These are phyloP conservation scores for Raddia guianensis DNA, from an alignment of 176 grass and related monocot species.

Conservation along the genomic window DNA sequence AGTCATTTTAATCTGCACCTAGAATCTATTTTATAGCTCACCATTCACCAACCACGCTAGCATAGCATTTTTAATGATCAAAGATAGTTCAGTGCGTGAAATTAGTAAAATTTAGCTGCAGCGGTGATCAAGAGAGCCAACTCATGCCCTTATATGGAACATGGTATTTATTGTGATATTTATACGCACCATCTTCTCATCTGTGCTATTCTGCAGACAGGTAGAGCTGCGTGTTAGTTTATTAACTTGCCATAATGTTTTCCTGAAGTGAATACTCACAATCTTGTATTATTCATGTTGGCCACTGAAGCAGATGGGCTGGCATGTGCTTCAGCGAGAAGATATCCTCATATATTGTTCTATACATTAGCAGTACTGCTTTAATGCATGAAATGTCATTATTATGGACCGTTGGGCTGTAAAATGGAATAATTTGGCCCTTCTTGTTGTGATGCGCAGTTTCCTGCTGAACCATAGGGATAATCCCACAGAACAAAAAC, in stretches of 20 bases:
- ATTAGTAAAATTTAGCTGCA: not conserved
- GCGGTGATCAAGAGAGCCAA: not conserved
- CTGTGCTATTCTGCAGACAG: not conserved
- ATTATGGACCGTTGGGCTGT: not conserved
- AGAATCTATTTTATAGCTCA: not conserved
- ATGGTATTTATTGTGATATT: conserved; percentile 35
- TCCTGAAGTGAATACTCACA: not conserved
- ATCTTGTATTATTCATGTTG: conserved; percentile 38
- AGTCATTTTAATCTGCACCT: not conserved
- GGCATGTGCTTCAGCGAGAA: conserved; percentile 8
- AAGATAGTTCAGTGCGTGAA: not conserved
- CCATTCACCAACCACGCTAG: not conserved
- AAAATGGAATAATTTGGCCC: conserved; percentile 10
- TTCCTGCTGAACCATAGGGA: not conserved
- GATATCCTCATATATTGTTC: conserved; percentile 7
- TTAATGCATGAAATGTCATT: conserved; percentile 22
- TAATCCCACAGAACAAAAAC: not conserved
- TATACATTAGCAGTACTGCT: not conserved
- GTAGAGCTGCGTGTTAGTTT: conserved; percentile 34
- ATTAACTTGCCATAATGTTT: conserved; percentile 41
- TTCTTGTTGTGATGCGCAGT: not conserved
- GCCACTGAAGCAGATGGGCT: conserved; percentile 36
- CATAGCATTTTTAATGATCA: not conserved
- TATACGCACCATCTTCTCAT: conserved; percentile 9
- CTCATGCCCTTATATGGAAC: not conserved